Base-by-base conservation (phyloP, 345 rosid species). In the Gossypium mustelinum region DNA sequence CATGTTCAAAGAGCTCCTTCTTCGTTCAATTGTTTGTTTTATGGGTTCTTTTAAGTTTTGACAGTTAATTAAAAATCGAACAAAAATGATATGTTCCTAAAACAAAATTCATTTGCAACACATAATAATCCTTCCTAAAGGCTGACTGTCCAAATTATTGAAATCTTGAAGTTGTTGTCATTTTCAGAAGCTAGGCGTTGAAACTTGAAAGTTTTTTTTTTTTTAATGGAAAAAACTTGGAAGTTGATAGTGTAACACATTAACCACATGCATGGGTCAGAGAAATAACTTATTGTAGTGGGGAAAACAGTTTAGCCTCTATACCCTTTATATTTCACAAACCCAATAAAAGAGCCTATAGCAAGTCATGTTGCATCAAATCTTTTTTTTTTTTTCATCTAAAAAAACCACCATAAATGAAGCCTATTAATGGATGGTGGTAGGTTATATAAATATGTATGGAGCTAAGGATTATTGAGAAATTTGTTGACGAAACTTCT, bases 241-340 rank as follows among this genome's bases (percentile, higher is more conserved):
- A 34, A 34, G 71, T 7, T 66, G 73, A 50, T 69, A 70, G 75
- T 47, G 59, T 34, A 58, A 59, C 60, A 58, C 78, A 76, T 71
- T 68, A 73, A 70, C 69, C 78, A 67, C 73, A 69, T 43, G 62
- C 45, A 34, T 64, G 73, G 73, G 79, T 77, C 79, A 70, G 18
- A 50, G 63, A 67, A 16, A 44, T 71, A 61, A 74, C 73, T 75
- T 75, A 77, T 57, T 68, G 41, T 59, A 72, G 84, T 85, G 88
- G 81, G 2, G 76, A 61, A 51, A 74, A 73, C 80, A 79, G 73
- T 82, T 77, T 22, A 24, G 55, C 18, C 63, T 50, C 65, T 77
- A 65, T 80, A 82, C 76, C 83, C 80, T 43, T 12, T 51, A 14
- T 51, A 75, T 81, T 73, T 73, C 56, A 70, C 75, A 62, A 58